Percentiles rank a stretch among this genome's conserved stretches.
These are phyloP conservation scores for Leishmania braziliensis DNA, from an alignment of 208 protist genomes.

Conservation along the genomic window DNA sequence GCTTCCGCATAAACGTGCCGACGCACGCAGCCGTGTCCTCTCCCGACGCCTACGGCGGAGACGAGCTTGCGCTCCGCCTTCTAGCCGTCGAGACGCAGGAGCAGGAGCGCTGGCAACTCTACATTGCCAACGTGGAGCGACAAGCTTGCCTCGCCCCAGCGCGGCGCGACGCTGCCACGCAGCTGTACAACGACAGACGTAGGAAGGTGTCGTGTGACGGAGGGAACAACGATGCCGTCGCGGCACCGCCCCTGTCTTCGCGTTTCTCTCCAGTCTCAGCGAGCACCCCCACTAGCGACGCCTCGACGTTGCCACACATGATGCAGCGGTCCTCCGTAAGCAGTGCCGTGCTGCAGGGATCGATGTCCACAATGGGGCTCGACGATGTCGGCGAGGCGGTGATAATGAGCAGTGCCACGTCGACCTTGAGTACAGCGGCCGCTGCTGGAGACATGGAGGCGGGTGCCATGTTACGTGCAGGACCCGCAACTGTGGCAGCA, in stretches of 20 bases:
- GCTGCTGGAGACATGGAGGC: neutral
- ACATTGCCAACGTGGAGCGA: conserved; percentile 24
- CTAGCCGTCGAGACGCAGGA: conserved; percentile 18
- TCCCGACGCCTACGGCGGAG: conserved; percentile 6
- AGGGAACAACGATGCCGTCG: neutral
- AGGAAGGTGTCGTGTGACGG: neutral
- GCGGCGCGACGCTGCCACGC: conserved; percentile 1
- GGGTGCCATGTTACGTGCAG: neutral
- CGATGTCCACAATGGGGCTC: neutral
- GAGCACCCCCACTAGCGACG: neutral
- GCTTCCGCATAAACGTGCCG: neutral
- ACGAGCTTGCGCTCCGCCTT: conserved; percentile 20
- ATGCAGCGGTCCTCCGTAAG: neutral
- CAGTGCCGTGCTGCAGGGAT: neutral
- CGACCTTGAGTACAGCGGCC: neutral
- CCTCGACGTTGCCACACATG: neutral
- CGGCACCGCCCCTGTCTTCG: neutral
- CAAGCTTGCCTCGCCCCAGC: conserved; percentile 15
- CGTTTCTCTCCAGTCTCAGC: neutral
- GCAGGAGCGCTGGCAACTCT: conserved; percentile 18
- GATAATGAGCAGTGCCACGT: neutral
- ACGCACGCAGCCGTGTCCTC: neutral
- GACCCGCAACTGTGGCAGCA: neutral
- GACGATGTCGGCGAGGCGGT: neutral
- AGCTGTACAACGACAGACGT: neutral